Conservation (phyloP, 2,329 filamentous ascomycete species). For the Claviceps humidiphila region DNA sequence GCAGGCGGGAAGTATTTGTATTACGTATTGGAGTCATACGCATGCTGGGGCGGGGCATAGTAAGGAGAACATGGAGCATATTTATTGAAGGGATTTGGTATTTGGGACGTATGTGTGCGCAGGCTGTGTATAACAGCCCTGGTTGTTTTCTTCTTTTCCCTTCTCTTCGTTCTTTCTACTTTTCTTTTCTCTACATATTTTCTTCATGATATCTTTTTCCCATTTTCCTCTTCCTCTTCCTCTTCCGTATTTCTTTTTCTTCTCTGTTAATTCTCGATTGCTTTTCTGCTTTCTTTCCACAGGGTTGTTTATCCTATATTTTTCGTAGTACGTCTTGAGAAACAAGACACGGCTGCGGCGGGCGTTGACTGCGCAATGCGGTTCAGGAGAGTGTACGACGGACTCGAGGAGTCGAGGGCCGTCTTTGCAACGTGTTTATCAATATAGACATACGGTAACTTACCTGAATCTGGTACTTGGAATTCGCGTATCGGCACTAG, state of each 20-base stretch:
- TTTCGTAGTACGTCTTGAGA: not conserved
- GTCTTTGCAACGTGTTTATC: too few relatives aligned
- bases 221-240: not conserved
- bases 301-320: not conserved
- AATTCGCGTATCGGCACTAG: too few relatives aligned
- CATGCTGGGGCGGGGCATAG: slow-evolving; percentile 5
- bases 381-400: too few relatives aligned
- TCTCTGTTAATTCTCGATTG: not conserved
- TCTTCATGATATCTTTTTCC: too few relatives aligned
- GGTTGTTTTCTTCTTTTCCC: not conserved
- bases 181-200: too few relatives aligned
- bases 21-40: slow-evolving; percentile 18
- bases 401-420: too few relatives aligned
- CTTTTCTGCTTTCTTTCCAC: too few relatives aligned
- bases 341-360: not conserved
- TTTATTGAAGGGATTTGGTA: not conserved
- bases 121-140: not conserved
- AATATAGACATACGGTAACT: too few relatives aligned
- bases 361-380: too few relatives aligned
- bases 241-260: not conserved
- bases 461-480: too few relatives aligned
- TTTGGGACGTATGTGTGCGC: too few relatives aligned
- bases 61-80: not conserved
- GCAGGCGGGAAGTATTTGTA: slow-evolving; percentile 11
- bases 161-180: not conserved